These are phyloP conservation scores for Yamadazyma paraphyllophila DNA, from an alignment of 805 yeast genomes.

Conservation along the genomic window DNA sequence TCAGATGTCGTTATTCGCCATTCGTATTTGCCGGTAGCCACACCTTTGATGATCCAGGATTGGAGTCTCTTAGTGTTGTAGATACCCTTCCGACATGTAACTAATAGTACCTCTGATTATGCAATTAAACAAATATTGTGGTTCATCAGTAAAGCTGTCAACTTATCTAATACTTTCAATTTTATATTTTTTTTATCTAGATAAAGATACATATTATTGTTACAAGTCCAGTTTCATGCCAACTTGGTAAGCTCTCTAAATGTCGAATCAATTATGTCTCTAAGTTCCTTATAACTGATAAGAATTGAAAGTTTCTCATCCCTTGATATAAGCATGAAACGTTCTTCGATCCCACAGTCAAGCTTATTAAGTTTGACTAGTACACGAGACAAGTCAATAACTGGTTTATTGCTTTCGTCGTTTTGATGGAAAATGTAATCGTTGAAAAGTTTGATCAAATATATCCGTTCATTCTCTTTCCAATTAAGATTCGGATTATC, in stretches of 20 bases:
- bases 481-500: constrained; percentile 60
- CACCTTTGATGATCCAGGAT: no score
- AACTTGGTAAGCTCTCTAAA: constrained; percentile 49
- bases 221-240: background rate
- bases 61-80: no score
- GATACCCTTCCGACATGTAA: no score
- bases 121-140: no score
- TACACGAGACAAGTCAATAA: constrained; percentile 79
- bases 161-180: no score
- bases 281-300: constrained; percentile 79
- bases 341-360: constrained; percentile 90
- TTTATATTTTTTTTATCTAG: no score
- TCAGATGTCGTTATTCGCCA: no score
- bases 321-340: constrained; percentile 70
- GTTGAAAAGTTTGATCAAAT: constrained; percentile 60
- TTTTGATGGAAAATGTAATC: constrained; percentile 85
- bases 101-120: no score
- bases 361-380: constrained; percentile 77
- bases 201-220: no score
- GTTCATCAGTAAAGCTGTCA: no score
- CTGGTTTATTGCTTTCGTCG: constrained; percentile 74
- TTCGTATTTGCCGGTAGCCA: no score
- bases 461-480: constrained; percentile 75
- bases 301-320: constrained; percentile 86
- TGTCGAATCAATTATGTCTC: constrained; percentile 64